phyloP scores from a whole-genome alignment of 148 eudicot species.

The Nepenthes gracilis region DNA sequence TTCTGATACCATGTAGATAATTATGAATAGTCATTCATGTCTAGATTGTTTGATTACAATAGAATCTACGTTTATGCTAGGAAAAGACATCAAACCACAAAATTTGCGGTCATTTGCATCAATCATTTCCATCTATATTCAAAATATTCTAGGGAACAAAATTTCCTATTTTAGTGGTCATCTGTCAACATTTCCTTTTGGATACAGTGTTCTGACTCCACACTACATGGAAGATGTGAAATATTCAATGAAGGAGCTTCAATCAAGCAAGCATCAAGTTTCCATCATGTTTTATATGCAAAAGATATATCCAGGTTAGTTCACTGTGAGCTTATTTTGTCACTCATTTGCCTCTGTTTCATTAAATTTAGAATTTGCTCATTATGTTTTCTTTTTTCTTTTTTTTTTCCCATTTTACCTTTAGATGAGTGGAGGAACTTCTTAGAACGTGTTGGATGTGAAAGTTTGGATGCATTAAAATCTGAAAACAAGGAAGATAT shows the following conservation, averaged over 20 bases:
- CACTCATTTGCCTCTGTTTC: background rate
- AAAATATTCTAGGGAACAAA: too few relatives aligned
- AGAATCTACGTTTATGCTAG: too few relatives aligned
- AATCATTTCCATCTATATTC: too few relatives aligned
- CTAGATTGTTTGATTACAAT: too few relatives aligned
- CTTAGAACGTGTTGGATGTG: constrained; percentile 56
- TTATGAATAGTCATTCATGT: too few relatives aligned
- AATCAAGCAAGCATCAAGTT: constrained; percentile 63
- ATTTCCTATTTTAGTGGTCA: too few relatives aligned
- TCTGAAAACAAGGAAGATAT: constrained; percentile 40
- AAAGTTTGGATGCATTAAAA: constrained; percentile 24
- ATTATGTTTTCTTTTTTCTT: constrained; percentile 5
- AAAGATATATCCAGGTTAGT: constrained; percentile 86
- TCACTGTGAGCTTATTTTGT: background rate
- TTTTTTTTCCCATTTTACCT: background rate
- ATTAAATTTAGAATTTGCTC: background rate
- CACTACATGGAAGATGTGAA: constrained; percentile 82
- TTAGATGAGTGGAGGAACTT: constrained; percentile 90
- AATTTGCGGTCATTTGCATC: too few relatives aligned
- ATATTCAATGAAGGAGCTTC: constrained; percentile 62
- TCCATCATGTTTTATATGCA: constrained; percentile 81
- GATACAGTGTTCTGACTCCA: constrained; percentile 84
- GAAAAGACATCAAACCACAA: too few relatives aligned
- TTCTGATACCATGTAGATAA: too few relatives aligned
- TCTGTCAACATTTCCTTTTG: constrained; percentile 5